Conservation (phyloP, 1,284 basidiomycete genomes). For the Sporisorium scitamineum region DNA sequence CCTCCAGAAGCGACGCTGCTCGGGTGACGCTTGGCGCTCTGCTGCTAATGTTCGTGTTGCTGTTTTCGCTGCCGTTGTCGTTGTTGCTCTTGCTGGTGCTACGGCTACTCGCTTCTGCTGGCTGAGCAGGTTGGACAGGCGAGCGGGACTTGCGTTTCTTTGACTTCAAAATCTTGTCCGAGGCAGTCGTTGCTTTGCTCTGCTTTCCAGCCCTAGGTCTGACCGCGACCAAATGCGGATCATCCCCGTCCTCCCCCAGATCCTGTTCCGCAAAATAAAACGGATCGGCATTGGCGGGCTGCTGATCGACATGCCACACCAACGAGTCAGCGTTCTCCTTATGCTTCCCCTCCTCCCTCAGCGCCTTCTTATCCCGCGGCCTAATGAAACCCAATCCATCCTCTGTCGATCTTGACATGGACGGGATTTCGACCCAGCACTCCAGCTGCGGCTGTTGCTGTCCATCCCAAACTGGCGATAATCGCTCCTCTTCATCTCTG, state of each 20-base stretch:
- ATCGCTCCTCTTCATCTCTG: not conserved
- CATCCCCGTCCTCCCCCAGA: conserved; percentile 3
- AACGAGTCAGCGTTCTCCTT: conserved; percentile 8
- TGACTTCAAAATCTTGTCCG: not conserved
- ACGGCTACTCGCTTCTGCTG: not conserved
- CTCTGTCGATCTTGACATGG: conserved; percentile 1
- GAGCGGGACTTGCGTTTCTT: not conserved
- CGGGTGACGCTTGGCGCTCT: not conserved
- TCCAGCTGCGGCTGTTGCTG: not conserved
- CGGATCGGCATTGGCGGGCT: conserved; percentile 13
- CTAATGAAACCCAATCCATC: conserved; percentile 24
- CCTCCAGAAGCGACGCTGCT: not conserved
- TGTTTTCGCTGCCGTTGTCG: not conserved
- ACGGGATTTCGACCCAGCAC: conserved; percentile 35
- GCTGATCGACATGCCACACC: conserved; percentile 13
- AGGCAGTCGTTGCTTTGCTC: not conserved
- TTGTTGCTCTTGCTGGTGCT: not conserved
- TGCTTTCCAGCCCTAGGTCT: not conserved
- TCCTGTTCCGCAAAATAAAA: conserved; percentile 25
- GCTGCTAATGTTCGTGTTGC: not conserved
- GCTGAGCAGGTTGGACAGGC: not conserved
- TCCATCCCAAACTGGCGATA: conserved; percentile 7
- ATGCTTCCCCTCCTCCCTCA: conserved; percentile 15
- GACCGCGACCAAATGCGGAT: conserved; percentile 11
- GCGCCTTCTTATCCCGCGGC: conserved; percentile 8